Conservation (phyloP, 129 eudicot genomes). For the Ambrosia artemisiifolia region DNA sequence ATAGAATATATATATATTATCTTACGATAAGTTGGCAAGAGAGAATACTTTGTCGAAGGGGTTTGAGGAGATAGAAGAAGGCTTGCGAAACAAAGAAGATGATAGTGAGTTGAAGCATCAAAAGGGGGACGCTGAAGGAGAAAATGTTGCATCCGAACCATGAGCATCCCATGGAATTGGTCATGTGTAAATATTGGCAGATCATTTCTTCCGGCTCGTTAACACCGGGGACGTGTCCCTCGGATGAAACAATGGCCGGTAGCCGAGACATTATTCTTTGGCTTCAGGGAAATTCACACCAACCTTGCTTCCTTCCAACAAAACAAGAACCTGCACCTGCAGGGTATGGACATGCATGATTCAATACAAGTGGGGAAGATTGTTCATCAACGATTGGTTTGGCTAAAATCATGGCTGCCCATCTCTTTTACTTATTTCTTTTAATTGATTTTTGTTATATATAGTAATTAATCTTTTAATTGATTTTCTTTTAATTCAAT, state of each 20-base stretch:
- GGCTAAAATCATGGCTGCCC: conserved; percentile 19
- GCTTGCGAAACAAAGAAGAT: conserved; percentile 37
- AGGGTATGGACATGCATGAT: neutral
- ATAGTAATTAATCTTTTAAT: too few species aligned
- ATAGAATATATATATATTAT: neutral
- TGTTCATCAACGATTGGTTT: conserved; percentile 8
- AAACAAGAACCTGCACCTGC: neutral
- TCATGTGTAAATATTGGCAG: conserved; percentile 40
- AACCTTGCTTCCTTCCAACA: neutral
- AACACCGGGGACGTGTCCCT: conserved; percentile 38
- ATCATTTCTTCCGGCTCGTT: conserved; percentile 36
- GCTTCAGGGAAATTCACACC: neutral
- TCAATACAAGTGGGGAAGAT: conserved; percentile 23
- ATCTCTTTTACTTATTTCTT: neutral
- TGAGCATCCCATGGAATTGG: conserved; percentile 33
- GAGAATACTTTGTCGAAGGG: conserved; percentile 55
- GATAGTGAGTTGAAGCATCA: conserved; percentile 38
- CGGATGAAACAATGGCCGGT: conserved; percentile 31
- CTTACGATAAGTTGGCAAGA: conserved; percentile 70
- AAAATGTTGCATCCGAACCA: conserved; percentile 47
- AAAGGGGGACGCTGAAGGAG: conserved; percentile 35
- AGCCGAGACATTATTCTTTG: conserved; percentile 20
- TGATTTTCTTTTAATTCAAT: too few species aligned
- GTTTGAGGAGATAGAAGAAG: conserved; percentile 36
- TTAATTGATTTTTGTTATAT: neutral